Percentiles rank a stretch among this genome's conserved stretches.
These are phyloP conservation scores for Evansstolkia leycettana DNA, from an alignment of 495 filamentous ascomycete genomes.

Conservation along the genomic window DNA sequence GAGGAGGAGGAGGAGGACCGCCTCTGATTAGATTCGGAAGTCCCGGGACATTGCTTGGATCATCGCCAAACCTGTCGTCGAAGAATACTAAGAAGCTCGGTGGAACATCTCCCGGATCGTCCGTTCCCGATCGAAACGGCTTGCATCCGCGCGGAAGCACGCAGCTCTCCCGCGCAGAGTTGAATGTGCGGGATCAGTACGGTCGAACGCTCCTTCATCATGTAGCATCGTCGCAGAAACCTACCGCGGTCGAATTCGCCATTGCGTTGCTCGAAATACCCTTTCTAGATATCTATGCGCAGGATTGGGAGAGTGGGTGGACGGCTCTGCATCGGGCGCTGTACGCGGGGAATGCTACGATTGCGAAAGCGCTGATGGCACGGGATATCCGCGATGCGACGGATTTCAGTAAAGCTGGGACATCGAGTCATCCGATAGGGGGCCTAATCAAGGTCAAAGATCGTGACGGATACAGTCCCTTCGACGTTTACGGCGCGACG, in stretches of 20 bases:
- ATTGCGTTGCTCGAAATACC: constrained; percentile 67
- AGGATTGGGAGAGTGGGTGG: constrained; percentile 91
- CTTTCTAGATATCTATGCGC: constrained; percentile 69
- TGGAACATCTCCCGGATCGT: constrained; percentile 18
- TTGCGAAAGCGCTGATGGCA: constrained; percentile 67
- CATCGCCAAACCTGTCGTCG: constrained; percentile 30
- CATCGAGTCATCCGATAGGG: constrained; percentile 35
- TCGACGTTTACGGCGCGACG: constrained; percentile 78
- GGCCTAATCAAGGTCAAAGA: constrained; percentile 90
- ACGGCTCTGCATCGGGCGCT: constrained; percentile 86
- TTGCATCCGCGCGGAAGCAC: constrained; percentile 7
- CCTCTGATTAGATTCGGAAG: constrained; percentile 33
- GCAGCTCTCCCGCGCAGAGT: constrained; percentile 50
- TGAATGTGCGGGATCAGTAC: constrained; percentile 68
- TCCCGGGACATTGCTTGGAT: constrained; percentile 30
- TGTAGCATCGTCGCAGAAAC: constrained; percentile 60
- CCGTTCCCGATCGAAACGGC: constrained; percentile 13
- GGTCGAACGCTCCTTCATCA: constrained; percentile 80
- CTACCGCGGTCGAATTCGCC: constrained; percentile 59
- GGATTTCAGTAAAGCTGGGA: constrained; percentile 32
- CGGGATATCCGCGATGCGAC: constrained; percentile 58
- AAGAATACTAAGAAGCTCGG: constrained; percentile 27
- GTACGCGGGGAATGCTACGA: constrained; percentile 82
- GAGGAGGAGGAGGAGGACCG: constrained; percentile 13
- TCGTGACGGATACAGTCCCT: constrained; percentile 84